phyloP scores from a whole-genome alignment of 345 rosid species.

The Eucalyptus tenuipes region DNA sequence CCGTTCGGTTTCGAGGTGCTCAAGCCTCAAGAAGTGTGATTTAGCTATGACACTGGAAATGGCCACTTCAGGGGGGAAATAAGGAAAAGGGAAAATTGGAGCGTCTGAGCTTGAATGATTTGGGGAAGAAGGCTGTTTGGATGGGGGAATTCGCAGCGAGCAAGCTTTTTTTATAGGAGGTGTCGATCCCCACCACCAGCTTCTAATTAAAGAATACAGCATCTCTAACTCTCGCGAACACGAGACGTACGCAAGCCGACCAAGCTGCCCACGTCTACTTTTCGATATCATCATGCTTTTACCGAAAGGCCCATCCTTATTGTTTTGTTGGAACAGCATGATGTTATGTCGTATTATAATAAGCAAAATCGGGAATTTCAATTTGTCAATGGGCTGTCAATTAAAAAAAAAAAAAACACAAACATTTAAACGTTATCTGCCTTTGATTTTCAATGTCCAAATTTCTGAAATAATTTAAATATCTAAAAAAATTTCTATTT shows the following conservation, averaged over 20 bases:
- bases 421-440: accelerated
- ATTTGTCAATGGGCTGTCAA: too few relatives aligned
- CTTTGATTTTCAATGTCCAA: too few relatives aligned
- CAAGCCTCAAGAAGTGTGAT: background rate
- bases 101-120: too few relatives aligned
- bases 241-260: too few relatives aligned
- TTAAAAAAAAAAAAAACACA: too few relatives aligned
- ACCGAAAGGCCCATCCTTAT: accelerated
- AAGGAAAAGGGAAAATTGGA: too few relatives aligned
- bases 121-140: too few relatives aligned
- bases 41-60: background rate
- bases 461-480: accelerated
- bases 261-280: accelerated
- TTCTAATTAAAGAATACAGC: background rate
- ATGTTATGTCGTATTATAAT: accelerated
- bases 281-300: background rate
- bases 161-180: background rate
- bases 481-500: background rate
- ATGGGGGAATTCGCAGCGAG: too few relatives aligned
- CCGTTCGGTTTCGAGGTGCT: background rate
- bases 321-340: background rate
- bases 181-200: background rate
- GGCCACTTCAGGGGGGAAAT: too few relatives aligned
- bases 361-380: too few relatives aligned
- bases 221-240: background rate